Evolutionary conservation across 208 protist species (phyloP).

Genomic region (Acanthamoeba triangularis): DNA sequence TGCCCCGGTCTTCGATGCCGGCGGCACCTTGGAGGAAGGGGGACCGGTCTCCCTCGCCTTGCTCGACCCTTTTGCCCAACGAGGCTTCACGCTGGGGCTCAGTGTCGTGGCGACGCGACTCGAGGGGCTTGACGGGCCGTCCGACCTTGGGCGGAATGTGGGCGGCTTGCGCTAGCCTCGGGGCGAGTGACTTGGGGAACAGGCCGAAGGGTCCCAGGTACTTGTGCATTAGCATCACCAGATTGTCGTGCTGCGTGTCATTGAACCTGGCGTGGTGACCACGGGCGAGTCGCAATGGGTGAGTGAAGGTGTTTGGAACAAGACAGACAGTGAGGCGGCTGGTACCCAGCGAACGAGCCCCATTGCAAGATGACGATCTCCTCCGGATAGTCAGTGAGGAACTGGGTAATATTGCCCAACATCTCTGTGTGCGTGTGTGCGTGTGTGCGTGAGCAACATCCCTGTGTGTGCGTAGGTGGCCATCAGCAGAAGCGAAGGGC

Average conservation of each 20-base stretch:
- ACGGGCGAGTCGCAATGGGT: too few relatives aligned
- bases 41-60: background rate
- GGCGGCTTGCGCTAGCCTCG: background rate
- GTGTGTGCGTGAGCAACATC: background rate
- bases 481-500: background rate
- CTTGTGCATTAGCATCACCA: background rate
- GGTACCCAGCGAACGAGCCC: background rate
- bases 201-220: background rate
- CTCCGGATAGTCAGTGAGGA: background rate
- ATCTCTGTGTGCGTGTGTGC: background rate
- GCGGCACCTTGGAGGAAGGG: background rate
- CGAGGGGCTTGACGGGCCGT: background rate
- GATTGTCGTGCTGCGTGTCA: background rate
- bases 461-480: too few relatives aligned
- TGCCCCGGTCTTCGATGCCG: background rate
- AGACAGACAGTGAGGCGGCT: background rate
- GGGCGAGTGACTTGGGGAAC: background rate
- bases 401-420: background rate
- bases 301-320: background rate
- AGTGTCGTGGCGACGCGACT: background rate
- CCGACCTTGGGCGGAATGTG: background rate
- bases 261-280: background rate
- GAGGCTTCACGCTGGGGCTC: too few relatives aligned
- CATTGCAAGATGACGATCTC: background rate
- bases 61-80: background rate